Evolutionary conservation across 306 rosid genomes (phyloP).

Genomic region (Abrus pulchellus): DNA sequence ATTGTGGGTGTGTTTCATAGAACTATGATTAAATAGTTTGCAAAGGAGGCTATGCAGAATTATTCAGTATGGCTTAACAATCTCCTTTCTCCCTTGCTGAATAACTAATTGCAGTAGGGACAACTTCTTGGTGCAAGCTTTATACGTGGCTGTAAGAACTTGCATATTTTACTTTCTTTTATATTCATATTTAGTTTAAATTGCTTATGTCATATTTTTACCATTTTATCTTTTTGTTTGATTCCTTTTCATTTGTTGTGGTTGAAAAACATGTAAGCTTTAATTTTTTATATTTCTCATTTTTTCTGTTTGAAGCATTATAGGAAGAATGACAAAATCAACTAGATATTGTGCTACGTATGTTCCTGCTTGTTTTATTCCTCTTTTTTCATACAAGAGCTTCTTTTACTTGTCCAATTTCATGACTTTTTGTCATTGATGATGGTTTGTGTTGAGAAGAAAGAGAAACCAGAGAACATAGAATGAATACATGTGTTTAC

Average conservation of each 20-base stretch:
- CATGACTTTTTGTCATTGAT: no score
- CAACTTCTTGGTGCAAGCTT: slow-evolving; percentile 77
- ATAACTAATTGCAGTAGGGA: slow-evolving; percentile 75
- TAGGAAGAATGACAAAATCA: neutral
- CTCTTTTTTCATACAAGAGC: no score
- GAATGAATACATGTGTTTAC: no score
- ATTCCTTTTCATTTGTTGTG: slow-evolving; percentile 7
- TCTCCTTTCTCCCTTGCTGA: slow-evolving; percentile 35
- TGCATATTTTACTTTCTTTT: neutral
- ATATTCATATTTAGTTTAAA: neutral
- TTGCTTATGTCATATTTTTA: slow-evolving; percentile 11
- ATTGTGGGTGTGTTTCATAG: neutral
- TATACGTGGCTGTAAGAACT: slow-evolving; percentile 93
- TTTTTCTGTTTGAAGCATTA: neutral
- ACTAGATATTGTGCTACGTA: no score
- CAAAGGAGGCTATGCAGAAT: slow-evolving; percentile 8
- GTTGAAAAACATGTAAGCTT: slow-evolving; percentile 31
- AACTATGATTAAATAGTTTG: slow-evolving; percentile 5
- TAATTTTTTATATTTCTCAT: neutral
- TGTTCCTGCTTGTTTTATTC: no score
- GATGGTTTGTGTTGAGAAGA: no score
- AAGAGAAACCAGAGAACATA: no score
- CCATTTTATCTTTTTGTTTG: slow-evolving; percentile 1
- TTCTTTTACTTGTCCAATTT: no score
- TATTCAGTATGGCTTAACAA: slow-evolving; percentile 5